A percentile compares a stretch with the other conserved stretches of the same genome.
Conservation (phyloP, 1,139 yeast genomes). For the Geotrichum restrictum region DNA sequence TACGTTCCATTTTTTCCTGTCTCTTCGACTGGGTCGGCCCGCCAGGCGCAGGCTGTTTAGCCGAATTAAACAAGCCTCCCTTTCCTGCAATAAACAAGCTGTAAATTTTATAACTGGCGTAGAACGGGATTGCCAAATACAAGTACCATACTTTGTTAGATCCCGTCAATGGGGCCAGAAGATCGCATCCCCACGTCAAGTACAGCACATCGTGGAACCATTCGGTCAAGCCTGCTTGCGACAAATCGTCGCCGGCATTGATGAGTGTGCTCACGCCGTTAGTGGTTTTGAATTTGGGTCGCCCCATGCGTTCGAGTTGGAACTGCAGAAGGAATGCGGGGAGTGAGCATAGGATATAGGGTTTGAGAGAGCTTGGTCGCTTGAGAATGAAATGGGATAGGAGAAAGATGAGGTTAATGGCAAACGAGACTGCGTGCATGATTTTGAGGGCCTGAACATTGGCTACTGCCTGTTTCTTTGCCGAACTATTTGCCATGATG, state of each 20-base stretch:
- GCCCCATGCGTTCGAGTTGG: constrained; percentile 59
- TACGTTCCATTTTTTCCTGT: constrained; percentile 50
- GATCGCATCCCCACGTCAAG: constrained; percentile 59
- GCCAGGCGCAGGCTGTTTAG: constrained; percentile 18
- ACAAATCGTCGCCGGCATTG: constrained; percentile 61
- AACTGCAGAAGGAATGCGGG: constrained; percentile 58
- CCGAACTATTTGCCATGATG: constrained; percentile 60
- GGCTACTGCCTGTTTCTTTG: constrained; percentile 63
- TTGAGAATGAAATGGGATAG: constrained; percentile 44
- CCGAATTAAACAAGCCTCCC: constrained; percentile 27
- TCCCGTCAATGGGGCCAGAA: constrained; percentile 55
- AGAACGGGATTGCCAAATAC: constrained; percentile 47
- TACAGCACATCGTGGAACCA: constrained; percentile 73
- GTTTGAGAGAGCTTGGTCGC: constrained; percentile 53
- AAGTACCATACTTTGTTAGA: constrained; percentile 61
- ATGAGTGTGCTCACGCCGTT: constrained; percentile 44
- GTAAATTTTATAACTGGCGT: constrained; percentile 53
- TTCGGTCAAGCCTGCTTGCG: constrained; percentile 66
- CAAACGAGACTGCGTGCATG: constrained; percentile 49
- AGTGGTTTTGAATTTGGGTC: constrained; percentile 57
- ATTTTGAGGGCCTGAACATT: constrained; percentile 54
- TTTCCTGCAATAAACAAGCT: constrained; percentile 17
- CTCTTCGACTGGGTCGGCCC: constrained; percentile 45
- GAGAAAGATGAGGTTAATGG: constrained; percentile 45
- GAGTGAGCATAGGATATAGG: constrained; percentile 52